phyloP scores from a whole-genome alignment of 2,329 filamentous ascomycete genomes.

The Ceratocystis diversiconidia region DNA sequence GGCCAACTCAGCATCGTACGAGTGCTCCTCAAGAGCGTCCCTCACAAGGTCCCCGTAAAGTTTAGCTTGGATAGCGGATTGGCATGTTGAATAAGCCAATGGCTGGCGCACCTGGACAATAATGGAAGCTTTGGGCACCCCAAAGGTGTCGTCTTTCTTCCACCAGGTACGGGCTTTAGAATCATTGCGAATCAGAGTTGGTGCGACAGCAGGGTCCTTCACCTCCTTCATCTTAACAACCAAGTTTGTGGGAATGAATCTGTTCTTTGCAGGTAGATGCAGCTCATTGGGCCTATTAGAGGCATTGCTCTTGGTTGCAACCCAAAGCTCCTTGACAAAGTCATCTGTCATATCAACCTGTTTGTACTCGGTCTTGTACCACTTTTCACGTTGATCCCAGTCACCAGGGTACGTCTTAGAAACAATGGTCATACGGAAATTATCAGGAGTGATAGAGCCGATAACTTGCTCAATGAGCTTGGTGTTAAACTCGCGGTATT shows the following conservation, averaged over 20 bases:
- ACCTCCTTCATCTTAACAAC: conserved; percentile 91
- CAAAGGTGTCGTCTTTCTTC: conserved; percentile 97
- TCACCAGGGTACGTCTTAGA: conserved; percentile 71
- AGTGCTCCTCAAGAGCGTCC: conserved; percentile 82
- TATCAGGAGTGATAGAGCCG: conserved; percentile 65
- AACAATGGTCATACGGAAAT: conserved; percentile 72
- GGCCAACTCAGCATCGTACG: conserved; percentile 88
- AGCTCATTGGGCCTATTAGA: conserved; percentile 52
- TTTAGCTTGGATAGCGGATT: conserved; percentile 61
- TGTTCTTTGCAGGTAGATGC: conserved; percentile 82
- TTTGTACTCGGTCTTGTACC: conserved; percentile 94
- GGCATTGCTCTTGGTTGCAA: conserved; percentile 44
- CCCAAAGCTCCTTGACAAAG: conserved; percentile 55
- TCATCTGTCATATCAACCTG: conserved; percentile 64
- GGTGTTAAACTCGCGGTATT: conserved; percentile 68
- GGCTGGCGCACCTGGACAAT: conserved; percentile 69
- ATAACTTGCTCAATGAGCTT: conserved; percentile 62
- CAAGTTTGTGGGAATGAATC: conserved; percentile 85
- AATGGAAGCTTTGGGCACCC: conserved; percentile 89
- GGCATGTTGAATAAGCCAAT: conserved; percentile 62
- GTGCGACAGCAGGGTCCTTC: conserved; percentile 56
- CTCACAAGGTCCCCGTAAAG: conserved; percentile 76
- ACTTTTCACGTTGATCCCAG: conserved; percentile 83
- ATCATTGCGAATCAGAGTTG: conserved; percentile 76
- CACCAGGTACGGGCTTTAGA: conserved; percentile 73